Evolutionary conservation across 2,329 filamentous ascomycete species (phyloP), one percentile per base, ranked within the genome.

Genomic region (Sclerotinia trifoliorum): DNA sequence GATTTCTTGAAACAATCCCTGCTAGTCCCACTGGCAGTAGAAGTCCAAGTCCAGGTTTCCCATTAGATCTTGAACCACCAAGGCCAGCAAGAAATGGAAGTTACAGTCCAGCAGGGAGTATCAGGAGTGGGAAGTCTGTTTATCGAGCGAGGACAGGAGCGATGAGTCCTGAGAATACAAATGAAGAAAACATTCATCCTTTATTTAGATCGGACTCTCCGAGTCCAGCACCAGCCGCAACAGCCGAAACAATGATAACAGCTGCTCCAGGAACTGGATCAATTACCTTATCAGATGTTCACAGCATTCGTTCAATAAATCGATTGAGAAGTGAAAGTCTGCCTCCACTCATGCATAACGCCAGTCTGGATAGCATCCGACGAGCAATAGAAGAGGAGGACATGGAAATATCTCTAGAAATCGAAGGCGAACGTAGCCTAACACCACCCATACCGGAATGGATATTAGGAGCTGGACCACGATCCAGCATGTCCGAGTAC

Each of bases 131-230:
- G 55, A 69, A 3, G 61, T 70, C 63, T 56, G 61, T 46, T 64
- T 64, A 24, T 49, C 64, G 57, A 44, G 52, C 62, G 15, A 68
- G 71, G 32, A 66, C 57, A 2, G 67, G 70, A 32, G 68, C 55
- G 15, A 66, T 57, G 55, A 75, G 71, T 57, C 78, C 80, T 35
- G 76, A 75, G 7, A 81, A 79, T 61, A 80, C 79, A 39, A 62
- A 72, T 21, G 89, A 93, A 77, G 83, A 87, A 4, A 87, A 93
- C 75, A 93, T 93, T 57, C 91, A 94, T 77, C 91, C 91, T 11
- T 83, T 94, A 3, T 93, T 94, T 80, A 84, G 91, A 69, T 88
- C 88, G 7, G 89, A 92, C 75, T 90, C 87, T 52, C 89, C 89
- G 0, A 84, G 82, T 1, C 89, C 90, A 10, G 88, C 90, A 1